Evolutionary conservation across 805 yeast genomes (phyloP).

Genomic region (Lachancea meyersii): DNA sequence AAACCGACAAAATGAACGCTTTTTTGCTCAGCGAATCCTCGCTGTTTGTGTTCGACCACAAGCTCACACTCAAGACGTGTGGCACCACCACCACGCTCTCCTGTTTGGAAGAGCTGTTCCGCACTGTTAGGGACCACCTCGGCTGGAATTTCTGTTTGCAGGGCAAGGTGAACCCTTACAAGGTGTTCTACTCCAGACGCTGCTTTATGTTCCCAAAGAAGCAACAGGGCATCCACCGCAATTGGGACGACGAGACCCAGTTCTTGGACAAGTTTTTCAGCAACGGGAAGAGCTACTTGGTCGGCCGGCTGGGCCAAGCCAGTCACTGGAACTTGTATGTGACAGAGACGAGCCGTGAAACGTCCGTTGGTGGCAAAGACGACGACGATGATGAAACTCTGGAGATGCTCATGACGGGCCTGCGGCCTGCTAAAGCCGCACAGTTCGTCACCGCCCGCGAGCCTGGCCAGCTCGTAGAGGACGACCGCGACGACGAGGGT

Average conservation of each 20-base stretch:
- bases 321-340: constrained; percentile 90
- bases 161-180: constrained; percentile 40
- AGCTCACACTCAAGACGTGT: constrained; percentile 83
- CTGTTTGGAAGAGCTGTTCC: constrained; percentile 63
- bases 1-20: constrained; percentile 64
- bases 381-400: constrained; percentile 58
- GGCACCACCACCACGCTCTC: constrained; percentile 90
- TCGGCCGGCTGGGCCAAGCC: constrained; percentile 64
- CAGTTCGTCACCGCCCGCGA: constrained; percentile 52
- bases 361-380: constrained; percentile 11
- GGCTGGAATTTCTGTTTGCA: constrained; percentile 36
- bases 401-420: constrained; percentile 86
- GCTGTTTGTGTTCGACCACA: constrained; percentile 81
- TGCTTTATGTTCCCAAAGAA: constrained; percentile 81
- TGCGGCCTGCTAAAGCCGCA: constrained; percentile 49
- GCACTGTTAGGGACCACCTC: constrained; percentile 39
- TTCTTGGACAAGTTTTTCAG: constrained; percentile 61
- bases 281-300: constrained; percentile 60
- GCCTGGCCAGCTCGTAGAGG: constrained; percentile 9
- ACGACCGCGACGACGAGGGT: constrained; percentile 44
- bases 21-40: constrained; percentile 86
- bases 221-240: constrained; percentile 73
- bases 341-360: constrained; percentile 42
- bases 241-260: constrained; percentile 76
- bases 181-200: constrained; percentile 84